phyloP scores from a whole-genome alignment of 2,329 filamentous ascomycete species.

The Aspergillus sp. region DNA sequence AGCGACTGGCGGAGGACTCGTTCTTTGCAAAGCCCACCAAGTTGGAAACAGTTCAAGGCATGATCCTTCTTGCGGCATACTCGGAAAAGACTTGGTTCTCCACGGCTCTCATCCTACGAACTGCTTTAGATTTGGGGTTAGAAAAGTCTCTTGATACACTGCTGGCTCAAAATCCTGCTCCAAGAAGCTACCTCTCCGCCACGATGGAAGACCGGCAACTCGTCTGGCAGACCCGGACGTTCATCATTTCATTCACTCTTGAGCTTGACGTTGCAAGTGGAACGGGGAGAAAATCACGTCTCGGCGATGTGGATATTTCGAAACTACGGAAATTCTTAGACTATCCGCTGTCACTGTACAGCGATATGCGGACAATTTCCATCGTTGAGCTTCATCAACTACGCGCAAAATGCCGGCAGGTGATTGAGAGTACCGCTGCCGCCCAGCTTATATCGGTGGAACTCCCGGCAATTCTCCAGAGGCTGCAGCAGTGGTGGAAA shows the following conservation, averaged over 20 bases:
- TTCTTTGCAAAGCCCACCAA: conserved; percentile 43
- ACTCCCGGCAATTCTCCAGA: conserved; percentile 37
- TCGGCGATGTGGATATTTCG: conserved; percentile 37
- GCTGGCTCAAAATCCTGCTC: conserved; percentile 35
- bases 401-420: conserved; percentile 36
- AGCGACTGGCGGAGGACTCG: conserved; percentile 41
- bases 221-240: conserved; percentile 42
- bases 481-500: conserved; percentile 39
- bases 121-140: conserved; percentile 39
- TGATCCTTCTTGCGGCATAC: conserved; percentile 42
- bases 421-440: conserved; percentile 34
- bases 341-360: conserved; percentile 40
- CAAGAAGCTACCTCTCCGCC: conserved; percentile 40
- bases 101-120: conserved; percentile 41
- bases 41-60: conserved; percentile 42
- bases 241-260: conserved; percentile 41
- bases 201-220: conserved; percentile 40
- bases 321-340: conserved; percentile 41
- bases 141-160: conserved; percentile 41
- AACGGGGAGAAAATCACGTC: conserved; percentile 40
- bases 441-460: conserved; percentile 34
- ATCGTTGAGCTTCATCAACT: conserved; percentile 43
- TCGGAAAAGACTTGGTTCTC: conserved; percentile 45
- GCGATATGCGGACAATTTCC: conserved; percentile 40
- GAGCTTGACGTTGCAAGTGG: conserved; percentile 42